phyloP scores from a whole-genome alignment of 2,329 filamentous ascomycete species.

The Fusarium veterinarium region DNA sequence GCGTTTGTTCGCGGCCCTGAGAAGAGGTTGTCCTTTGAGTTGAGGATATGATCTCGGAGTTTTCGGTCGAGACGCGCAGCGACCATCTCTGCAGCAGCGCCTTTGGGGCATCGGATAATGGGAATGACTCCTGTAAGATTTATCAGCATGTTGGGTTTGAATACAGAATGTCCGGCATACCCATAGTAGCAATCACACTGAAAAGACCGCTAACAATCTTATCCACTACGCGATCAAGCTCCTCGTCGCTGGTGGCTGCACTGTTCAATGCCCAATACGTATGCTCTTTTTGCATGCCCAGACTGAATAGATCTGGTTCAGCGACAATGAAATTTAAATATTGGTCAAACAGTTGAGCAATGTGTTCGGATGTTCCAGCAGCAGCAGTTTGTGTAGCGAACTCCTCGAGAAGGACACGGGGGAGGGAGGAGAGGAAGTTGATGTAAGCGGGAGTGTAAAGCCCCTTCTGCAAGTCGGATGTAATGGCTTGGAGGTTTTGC shows the following conservation, averaged over 20 bases:
- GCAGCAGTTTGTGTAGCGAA: slow-evolving; percentile 90
- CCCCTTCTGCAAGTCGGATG: slow-evolving; percentile 84
- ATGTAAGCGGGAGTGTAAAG: slow-evolving; percentile 95
- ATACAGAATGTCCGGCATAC: slow-evolving; percentile 57
- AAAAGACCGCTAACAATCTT: slow-evolving; percentile 96
- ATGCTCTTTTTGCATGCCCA: slow-evolving; percentile 90
- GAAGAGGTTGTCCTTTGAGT: slow-evolving; percentile 98
- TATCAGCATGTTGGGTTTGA: slow-evolving; percentile 10
- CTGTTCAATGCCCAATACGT: slow-evolving; percentile 98
- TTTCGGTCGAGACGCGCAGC: slow-evolving; percentile 94
- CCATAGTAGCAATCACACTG: slow-evolving; percentile 98
- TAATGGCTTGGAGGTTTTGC: slow-evolving; percentile 84
- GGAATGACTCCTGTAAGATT: slow-evolving; percentile 78
- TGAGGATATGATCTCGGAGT: slow-evolving; percentile 93
- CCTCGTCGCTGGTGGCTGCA: slow-evolving; percentile 87
- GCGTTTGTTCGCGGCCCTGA: slow-evolving; percentile 72
- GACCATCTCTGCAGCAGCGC: slow-evolving; percentile 92
- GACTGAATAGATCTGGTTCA: slow-evolving; percentile 93
- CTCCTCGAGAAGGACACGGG: slow-evolving; percentile 89
- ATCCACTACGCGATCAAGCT: slow-evolving; percentile 88
- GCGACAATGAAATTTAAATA: slow-evolving; percentile 98
- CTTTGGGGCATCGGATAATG: slow-evolving; percentile 93
- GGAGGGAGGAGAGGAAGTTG: slow-evolving; percentile 96
- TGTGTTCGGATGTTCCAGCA: slow-evolving; percentile 86
- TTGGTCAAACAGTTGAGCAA: slow-evolving; percentile 94